A percentile compares a stretch with the other conserved stretches of the same genome.
Conservation (phyloP, 768 basidiomycete species). For the Tephrocybe sp. region DNA sequence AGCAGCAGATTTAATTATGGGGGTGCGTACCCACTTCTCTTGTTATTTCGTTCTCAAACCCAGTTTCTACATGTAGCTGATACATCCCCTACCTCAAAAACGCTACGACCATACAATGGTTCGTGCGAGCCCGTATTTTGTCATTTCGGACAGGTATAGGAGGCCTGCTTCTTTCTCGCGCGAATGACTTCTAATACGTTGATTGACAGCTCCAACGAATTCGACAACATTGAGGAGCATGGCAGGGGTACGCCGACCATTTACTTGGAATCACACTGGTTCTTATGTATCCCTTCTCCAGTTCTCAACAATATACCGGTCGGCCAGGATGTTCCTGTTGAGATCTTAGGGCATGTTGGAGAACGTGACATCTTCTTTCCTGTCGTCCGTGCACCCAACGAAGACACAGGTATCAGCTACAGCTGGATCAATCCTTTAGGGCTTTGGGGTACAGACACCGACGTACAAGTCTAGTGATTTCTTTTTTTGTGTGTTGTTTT, state of each 20-base stretch:
- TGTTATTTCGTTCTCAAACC: background rate
- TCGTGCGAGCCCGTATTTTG: slow-evolving; percentile 25
- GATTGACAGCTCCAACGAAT: slow-evolving; percentile 18
- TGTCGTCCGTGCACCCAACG: slow-evolving; percentile 13
- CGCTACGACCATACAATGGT: slow-evolving; percentile 21
- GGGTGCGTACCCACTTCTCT: slow-evolving; percentile 21
- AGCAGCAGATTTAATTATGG: slow-evolving; percentile 27
- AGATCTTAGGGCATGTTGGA: slow-evolving; percentile 2
- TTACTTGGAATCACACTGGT: background rate
- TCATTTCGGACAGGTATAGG: slow-evolving; percentile 17
- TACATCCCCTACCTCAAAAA: slow-evolving; percentile 16
- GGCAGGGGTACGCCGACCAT: slow-evolving; percentile 8
- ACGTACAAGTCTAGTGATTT: too few relatives aligned
- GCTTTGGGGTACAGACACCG: slow-evolving; percentile 23
- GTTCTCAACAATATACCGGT: slow-evolving; percentile 10
- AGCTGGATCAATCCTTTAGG: slow-evolving; percentile 30
- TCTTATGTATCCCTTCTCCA: background rate
- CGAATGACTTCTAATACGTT: background rate
- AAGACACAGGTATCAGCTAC: slow-evolving; percentile 12
- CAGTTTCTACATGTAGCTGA: slow-evolving; percentile 14
- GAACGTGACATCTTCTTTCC: slow-evolving; percentile 20
- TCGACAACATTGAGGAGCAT: slow-evolving; percentile 15
- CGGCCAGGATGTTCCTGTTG: slow-evolving; percentile 12
- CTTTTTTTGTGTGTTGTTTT: too few relatives aligned
- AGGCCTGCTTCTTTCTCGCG: background rate